Evolutionary conservation across 2,329 filamentous ascomycete genomes (phyloP).

Genomic region (Ustilaginoidea virens): DNA sequence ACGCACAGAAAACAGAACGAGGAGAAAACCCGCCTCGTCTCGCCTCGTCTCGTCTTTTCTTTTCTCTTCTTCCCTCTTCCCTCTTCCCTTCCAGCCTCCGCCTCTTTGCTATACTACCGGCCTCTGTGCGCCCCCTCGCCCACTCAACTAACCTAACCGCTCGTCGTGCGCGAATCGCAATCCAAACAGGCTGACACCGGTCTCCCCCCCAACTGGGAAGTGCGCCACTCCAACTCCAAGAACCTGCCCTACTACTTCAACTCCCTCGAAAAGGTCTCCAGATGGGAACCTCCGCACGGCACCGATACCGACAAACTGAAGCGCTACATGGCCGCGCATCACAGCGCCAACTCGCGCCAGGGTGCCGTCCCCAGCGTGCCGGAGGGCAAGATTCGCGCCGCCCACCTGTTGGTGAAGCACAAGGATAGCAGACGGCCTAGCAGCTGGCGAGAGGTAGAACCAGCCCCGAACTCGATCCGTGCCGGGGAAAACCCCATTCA

Average conservation of each 20-base stretch:
- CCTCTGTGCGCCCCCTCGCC: too few species aligned
- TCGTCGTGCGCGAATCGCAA: too few species aligned
- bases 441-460: slow-evolving; percentile 81
- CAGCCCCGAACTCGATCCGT: too few species aligned
- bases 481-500: too few species aligned
- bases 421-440: slow-evolving; percentile 72
- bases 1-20: slow-evolving; percentile 2
- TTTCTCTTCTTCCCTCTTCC: slow-evolving; percentile 1
- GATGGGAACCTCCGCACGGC: slow-evolving; percentile 83
- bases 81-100: background rate
- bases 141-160: too few species aligned
- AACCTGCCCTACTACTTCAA: slow-evolving; percentile 99
- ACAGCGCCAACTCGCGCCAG: slow-evolving; percentile 40
- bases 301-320: slow-evolving; percentile 90
- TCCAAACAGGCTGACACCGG: slow-evolving; percentile 52
- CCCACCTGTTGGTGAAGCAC: slow-evolving; percentile 91
- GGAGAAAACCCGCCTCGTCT: background rate
- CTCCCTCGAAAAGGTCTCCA: slow-evolving; percentile 65
- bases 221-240: slow-evolving; percentile 95
- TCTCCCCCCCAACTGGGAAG: slow-evolving; percentile 79
- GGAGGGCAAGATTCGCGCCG: slow-evolving; percentile 80
- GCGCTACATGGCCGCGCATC: slow-evolving; percentile 79
- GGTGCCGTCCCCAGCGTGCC: slow-evolving; percentile 25
- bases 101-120: too few species aligned
- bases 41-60: background rate